Conservation (phyloP, 192 early-diverging fungal species). For the Coemansia nantahalensis region DNA sequence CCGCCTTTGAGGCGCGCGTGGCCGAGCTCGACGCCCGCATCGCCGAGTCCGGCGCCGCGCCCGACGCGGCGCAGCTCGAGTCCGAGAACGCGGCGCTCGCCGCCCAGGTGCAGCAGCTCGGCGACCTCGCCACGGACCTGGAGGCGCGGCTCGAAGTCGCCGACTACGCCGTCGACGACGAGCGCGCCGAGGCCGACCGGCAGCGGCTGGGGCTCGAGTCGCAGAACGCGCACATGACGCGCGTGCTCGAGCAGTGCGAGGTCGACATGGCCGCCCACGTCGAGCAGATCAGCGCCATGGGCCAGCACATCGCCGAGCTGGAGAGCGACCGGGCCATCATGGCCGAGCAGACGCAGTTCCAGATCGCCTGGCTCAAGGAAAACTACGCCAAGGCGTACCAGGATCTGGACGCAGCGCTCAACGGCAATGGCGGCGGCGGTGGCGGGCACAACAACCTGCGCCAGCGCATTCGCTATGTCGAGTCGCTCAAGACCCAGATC, state of each 20-base stretch:
- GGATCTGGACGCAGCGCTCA: constrained; percentile 36
- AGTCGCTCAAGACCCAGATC: constrained; percentile 43
- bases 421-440: constrained; percentile 25
- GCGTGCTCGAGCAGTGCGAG: constrained; percentile 43
- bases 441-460: constrained; percentile 40
- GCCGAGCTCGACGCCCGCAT: constrained; percentile 20
- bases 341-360: constrained; percentile 49
- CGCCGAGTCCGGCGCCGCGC: neutral
- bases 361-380: constrained; percentile 51
- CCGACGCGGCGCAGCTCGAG: constrained; percentile 5
- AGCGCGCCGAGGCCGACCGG: constrained; percentile 18
- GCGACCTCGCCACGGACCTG: constrained; percentile 15
- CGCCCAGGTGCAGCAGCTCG: constrained; percentile 8
- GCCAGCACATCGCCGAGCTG: constrained; percentile 34
- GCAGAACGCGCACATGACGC: constrained; percentile 14
- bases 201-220: constrained; percentile 16
- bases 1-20: constrained; percentile 14
- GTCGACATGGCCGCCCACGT: constrained; percentile 35
- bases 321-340: constrained; percentile 43
- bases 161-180: constrained; percentile 22
- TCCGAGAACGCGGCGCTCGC: constrained; percentile 14
- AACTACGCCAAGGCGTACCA: constrained; percentile 45
- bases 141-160: constrained; percentile 29
- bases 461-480: constrained; percentile 50
- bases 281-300: constrained; percentile 23